Evolutionary conservation across 2,329 filamentous ascomycete species (phyloP), one percentile per base, ranked within the genome.

Genomic region (Chaetothyriales sp.): DNA sequence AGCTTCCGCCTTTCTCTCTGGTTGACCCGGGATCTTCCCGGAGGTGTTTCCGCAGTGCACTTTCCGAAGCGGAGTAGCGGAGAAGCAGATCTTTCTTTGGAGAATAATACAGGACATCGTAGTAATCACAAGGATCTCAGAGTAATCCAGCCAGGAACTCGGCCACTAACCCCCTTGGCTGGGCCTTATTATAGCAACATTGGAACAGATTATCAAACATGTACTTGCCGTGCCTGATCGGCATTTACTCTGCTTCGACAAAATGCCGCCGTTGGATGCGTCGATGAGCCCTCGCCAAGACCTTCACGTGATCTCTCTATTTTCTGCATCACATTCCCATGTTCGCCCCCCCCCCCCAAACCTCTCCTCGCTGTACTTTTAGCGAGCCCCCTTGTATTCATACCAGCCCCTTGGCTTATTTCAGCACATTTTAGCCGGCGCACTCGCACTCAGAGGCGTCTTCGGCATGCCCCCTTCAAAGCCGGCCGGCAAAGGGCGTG

Each of bases 401-500:
- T n/a, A n/a, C n/a, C n/a, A n/a, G n/a, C n/a, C n/a, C n/a, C n/a
- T n/a, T n/a, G n/a, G n/a, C n/a, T n/a, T n/a, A n/a, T n/a, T n/a
- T 8, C 3, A n/a, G 15, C 3, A 19, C 15, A 43, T n/a, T n/a
- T 43, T n/a, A n/a, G 42, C 15, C n/a, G 3, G n/a, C 8, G n/a
- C n/a, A n/a, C n/a, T n/a, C n/a, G 10, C 18, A 20, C 19, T 20
- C 43, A 45, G 22, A 19, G n/a, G 43, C n/a, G 43, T n/a, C 10
- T 20, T 45, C 12, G n/a, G 22, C n/a, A 45, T 45, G 43, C 8
- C 43, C 15, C 43, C 18, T n/a, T 10, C 18, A 45, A 45, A 48
- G 19, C 53, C 57, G 15, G 59, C 55, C 42, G 60, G 56, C 19
- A 64, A 68, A 50, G 66, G 70, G 49, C 61, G 62, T 49, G 70